Percentiles rank a stretch among this genome's conserved stretches.
Evolutionary conservation across 352 stramenopile species (phyloP).

Genomic region (Pythium aquatile): DNA sequence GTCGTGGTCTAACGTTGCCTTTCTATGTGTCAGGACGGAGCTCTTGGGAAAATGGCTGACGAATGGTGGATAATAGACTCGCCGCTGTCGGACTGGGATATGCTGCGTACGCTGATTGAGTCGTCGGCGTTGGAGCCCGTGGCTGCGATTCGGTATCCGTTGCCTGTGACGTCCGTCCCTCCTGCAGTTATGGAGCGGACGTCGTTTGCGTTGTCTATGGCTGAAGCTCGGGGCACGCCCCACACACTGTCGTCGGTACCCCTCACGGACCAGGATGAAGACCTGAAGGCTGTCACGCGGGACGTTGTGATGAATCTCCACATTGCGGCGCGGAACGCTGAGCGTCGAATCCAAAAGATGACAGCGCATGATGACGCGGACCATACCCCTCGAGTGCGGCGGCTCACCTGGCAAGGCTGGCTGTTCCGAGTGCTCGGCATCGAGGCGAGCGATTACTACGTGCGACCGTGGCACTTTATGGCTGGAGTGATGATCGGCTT

Average conservation of each 20-base stretch:
- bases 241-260: slow-evolving; percentile 9
- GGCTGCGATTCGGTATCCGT: slow-evolving; percentile 9
- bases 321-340: slow-evolving; percentile 18
- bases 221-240: slow-evolving; percentile 8
- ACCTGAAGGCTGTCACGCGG: slow-evolving; percentile 13
- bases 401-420: slow-evolving; percentile 16
- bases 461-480: slow-evolving; percentile 25
- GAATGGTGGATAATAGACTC: slow-evolving; percentile 10
- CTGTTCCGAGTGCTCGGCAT: slow-evolving; percentile 7
- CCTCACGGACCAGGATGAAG: slow-evolving; percentile 1
- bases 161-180: background rate
- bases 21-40: background rate
- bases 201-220: slow-evolving; percentile 21
- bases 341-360: slow-evolving; percentile 19
- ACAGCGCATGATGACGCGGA: background rate
- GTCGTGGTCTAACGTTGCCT: background rate
- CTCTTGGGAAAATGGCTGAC: background rate
- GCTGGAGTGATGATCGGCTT: slow-evolving; percentile 20
- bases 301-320: slow-evolving; percentile 27
- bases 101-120: slow-evolving; percentile 16
- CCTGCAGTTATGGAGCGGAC: background rate
- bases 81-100: slow-evolving; percentile 18
- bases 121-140: background rate
- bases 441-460: slow-evolving; percentile 13
- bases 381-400: background rate